Percentiles rank a stretch among this genome's conserved stretches.
phyloP scores from a whole-genome alignment of 2,329 filamentous ascomycete genomes.

The Aureobasidium musti region DNA sequence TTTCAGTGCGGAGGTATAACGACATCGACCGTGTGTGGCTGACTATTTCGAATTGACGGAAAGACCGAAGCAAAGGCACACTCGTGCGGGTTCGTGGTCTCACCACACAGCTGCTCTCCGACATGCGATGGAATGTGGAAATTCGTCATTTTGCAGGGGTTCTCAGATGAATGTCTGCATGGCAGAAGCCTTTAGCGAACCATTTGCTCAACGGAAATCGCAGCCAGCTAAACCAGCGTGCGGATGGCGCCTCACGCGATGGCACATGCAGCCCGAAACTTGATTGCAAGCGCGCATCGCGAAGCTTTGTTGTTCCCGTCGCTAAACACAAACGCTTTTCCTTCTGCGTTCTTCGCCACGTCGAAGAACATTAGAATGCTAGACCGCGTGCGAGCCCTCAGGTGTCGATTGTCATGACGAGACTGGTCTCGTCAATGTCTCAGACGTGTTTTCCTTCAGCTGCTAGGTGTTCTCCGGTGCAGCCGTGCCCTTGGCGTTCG shows the following conservation, averaged over 20 bases:
- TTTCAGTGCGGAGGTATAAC: not conserved
- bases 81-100: not conserved
- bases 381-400: not conserved
- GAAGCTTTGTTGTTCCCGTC: slow-evolving; percentile 13
- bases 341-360: slow-evolving; percentile 20
- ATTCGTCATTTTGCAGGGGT: slow-evolving; percentile 23
- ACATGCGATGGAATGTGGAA: slow-evolving; percentile 17
- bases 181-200: slow-evolving; percentile 16
- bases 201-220: slow-evolving; percentile 17
- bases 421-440: slow-evolving; percentile 25
- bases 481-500: slow-evolving; percentile 13
- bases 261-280: slow-evolving; percentile 21
- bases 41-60: slow-evolving; percentile 15
- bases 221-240: slow-evolving; percentile 6
- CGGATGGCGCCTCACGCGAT: slow-evolving; percentile 13
- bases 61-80: not conserved
- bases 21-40: not conserved
- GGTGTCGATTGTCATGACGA: slow-evolving; percentile 23
- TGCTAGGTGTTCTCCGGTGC: slow-evolving; percentile 13
- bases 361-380: slow-evolving; percentile 17
- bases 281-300: slow-evolving; percentile 19
- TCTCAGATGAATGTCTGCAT: slow-evolving; percentile 14
- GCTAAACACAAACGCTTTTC: slow-evolving; percentile 11
- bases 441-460: slow-evolving; percentile 24
- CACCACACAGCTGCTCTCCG: slow-evolving; percentile 7